Conservation (phyloP, 257 asterid genomes). For the Solanum virginianum region DNA sequence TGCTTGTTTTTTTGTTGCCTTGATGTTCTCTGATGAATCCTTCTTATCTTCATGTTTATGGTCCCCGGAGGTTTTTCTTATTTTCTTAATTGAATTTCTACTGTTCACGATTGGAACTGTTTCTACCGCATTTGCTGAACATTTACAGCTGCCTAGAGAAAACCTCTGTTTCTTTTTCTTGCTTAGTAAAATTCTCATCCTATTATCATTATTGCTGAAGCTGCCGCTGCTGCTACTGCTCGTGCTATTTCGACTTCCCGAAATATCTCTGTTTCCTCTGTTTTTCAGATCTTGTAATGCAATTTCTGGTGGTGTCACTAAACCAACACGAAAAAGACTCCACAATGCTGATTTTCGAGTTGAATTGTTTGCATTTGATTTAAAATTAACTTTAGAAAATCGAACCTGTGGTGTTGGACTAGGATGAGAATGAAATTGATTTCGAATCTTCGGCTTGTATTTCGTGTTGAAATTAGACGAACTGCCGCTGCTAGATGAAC, state of each 20-base stretch:
- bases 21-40: not conserved
- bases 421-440: constrained; percentile 69
- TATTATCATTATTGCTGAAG: not conserved
- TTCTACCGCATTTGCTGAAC: constrained; percentile 45
- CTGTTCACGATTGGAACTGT: constrained; percentile 21
- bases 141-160: constrained; percentile 46
- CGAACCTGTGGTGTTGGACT: constrained; percentile 74
- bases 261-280: constrained; percentile 6
- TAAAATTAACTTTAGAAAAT: not conserved
- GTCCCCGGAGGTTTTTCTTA: not conserved
- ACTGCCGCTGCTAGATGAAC: constrained; percentile 46
- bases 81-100: constrained; percentile 6
- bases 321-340: constrained; percentile 54
- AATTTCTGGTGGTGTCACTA: constrained; percentile 68
- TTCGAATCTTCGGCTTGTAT: constrained; percentile 18
- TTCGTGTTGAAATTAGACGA: not conserved
- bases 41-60: constrained; percentile 1
- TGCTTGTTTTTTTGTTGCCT: constrained; percentile 21
- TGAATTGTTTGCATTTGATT: not conserved
- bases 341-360: constrained; percentile 21
- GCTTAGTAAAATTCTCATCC: not conserved
- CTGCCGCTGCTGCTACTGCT: constrained; percentile 17
- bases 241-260: constrained; percentile 43
- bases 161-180: constrained; percentile 22
- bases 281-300: constrained; percentile 39